A percentile compares a stretch with the other conserved stretches of the same genome.
phyloP scores from a whole-genome alignment of 257 asterid genomes.

The Vinca minor region DNA sequence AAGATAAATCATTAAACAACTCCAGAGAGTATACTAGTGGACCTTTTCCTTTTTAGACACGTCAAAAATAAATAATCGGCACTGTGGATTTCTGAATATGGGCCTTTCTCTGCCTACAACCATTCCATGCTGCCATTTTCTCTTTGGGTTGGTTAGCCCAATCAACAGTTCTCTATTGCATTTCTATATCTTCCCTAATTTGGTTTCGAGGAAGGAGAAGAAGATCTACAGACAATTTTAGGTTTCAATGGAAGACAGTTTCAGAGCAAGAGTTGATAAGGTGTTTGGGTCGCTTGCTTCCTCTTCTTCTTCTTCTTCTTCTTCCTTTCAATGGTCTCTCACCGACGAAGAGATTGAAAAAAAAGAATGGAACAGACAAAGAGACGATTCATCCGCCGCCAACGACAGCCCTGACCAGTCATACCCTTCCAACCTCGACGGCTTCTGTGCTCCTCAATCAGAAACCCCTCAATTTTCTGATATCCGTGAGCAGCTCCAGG shows the following conservation, averaged over 20 bases:
- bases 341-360: conserved; percentile 68
- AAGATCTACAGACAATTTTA: not conserved
- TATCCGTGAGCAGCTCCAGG: not conserved
- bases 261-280: conserved; percentile 76
- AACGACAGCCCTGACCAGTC: conserved; percentile 6
- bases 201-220: not conserved
- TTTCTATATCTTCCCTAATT: not conserved
- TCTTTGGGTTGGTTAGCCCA: no score
- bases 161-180: no score
- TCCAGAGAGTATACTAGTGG: not conserved
- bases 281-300: conserved; percentile 49
- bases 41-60: not conserved
- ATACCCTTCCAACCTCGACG: conserved; percentile 10
- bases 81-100: no score
- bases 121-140: no score
- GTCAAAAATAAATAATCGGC: no score
- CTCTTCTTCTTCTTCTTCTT: not conserved
- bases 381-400: conserved; percentile 3
- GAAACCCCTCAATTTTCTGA: not conserved
- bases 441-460: not conserved
- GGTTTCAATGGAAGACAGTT: conserved; percentile 61
- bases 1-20: no score
- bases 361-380: conserved; percentile 40
- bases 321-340: conserved; percentile 49
- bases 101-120: no score